These are phyloP conservation scores for Neurospora sp. DNA, from an alignment of 2,329 filamentous ascomycete species.

Conservation along the genomic window DNA sequence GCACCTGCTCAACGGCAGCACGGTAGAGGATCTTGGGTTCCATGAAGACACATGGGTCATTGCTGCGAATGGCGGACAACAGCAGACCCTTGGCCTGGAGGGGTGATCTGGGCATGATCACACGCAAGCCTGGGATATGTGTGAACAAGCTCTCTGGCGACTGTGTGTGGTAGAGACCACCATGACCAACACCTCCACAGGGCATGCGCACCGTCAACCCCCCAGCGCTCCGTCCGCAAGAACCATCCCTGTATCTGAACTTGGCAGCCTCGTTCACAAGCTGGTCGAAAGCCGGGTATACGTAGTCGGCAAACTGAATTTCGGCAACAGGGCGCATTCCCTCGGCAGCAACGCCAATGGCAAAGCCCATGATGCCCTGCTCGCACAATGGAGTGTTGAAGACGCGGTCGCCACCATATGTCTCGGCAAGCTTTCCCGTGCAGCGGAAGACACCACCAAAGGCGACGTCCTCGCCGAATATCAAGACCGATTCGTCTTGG, in stretches of 20 bases:
- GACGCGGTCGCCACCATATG: constrained; percentile 78
- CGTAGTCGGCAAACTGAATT: constrained; percentile 92
- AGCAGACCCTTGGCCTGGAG: constrained; percentile 82
- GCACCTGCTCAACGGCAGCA: constrained; percentile 85
- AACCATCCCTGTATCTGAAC: constrained; percentile 65
- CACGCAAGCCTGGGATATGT: constrained; percentile 74
- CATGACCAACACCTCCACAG: constrained; percentile 80
- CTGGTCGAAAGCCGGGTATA: constrained; percentile 88
- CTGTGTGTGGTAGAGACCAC: constrained; percentile 79
- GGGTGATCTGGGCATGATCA: constrained; percentile 79
- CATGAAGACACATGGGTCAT: constrained; percentile 86
- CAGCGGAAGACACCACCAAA: constrained; percentile 96
- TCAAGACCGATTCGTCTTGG: constrained; percentile 72
- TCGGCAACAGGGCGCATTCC: constrained; percentile 90
- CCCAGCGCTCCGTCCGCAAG: constrained; percentile 51
- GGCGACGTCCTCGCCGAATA: constrained; percentile 95
- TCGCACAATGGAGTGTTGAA: constrained; percentile 96
- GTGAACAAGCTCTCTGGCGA: constrained; percentile 82
- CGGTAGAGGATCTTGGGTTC: constrained; percentile 91
- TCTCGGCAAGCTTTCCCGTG: constrained; percentile 80
- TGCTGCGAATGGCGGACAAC: constrained; percentile 63
- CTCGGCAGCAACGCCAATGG: constrained; percentile 78
- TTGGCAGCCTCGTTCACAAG: constrained; percentile 91
- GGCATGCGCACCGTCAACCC: constrained; percentile 86
- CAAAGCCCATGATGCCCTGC: constrained; percentile 91